A percentile compares a stretch with the other conserved stretches of the same genome.
Conservation (phyloP, 352 stramenopile species). For the Sclerospora graminicola region DNA sequence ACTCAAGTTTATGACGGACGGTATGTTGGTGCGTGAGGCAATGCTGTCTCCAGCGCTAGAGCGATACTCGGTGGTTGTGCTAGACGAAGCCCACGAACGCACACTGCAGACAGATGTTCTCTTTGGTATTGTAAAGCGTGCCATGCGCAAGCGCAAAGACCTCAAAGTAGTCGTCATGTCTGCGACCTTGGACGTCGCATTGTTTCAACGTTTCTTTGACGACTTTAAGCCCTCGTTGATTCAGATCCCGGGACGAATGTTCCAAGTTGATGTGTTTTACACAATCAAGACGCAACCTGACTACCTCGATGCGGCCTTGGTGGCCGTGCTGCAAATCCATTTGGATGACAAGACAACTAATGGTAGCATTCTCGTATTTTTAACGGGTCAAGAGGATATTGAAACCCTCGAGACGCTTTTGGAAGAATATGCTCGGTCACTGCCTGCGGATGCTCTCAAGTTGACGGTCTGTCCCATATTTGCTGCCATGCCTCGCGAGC, state of each 20-base stretch:
- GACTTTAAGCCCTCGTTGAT: constrained; percentile 70
- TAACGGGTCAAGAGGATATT: constrained; percentile 96
- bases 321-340: constrained; percentile 88
- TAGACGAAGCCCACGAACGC: constrained; percentile 83
- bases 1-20: constrained; percentile 92
- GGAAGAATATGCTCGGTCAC: constrained; percentile 65
- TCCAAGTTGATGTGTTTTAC: constrained; percentile 88
- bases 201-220: constrained; percentile 93
- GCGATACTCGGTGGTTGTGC: constrained; percentile 72
- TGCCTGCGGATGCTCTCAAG: constrained; percentile 62
- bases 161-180: constrained; percentile 97
- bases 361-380: constrained; percentile 91
- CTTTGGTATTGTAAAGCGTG: constrained; percentile 80
- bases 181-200: constrained; percentile 92
- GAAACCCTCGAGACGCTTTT: constrained; percentile 82
- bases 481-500: constrained; percentile 88
- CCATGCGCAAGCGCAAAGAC: constrained; percentile 65
- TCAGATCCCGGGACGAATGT: constrained; percentile 82
- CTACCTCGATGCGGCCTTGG: constrained; percentile 85
- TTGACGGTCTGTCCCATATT: constrained; percentile 93
- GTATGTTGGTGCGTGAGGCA: constrained; percentile 87
- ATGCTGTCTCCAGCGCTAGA: constrained; percentile 62
- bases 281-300: constrained; percentile 78
- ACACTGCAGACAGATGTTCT: constrained; percentile 89
- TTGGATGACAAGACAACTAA: constrained; percentile 56